Percentiles rank a stretch among this genome's conserved stretches.
Conservation (phyloP, 1,284 basidiomycete genomes). For the Melanopsichium pennsylvanicum region DNA sequence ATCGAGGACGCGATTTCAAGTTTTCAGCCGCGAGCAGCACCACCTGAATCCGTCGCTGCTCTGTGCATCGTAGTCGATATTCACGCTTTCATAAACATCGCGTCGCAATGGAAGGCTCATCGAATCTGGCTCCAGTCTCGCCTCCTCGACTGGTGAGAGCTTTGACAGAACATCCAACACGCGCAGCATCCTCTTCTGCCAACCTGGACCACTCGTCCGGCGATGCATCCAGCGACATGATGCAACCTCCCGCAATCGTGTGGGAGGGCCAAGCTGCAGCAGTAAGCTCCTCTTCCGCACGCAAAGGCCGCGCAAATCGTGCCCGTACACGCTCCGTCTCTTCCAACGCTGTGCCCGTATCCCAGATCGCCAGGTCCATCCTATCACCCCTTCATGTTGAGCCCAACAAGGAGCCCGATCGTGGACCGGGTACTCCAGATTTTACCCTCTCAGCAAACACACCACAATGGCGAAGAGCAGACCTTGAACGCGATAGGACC, state of each 20-base stretch:
- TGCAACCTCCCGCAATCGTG: neutral
- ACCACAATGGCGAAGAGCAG: slow-evolving; percentile 33
- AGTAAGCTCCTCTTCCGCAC: slow-evolving; percentile 24
- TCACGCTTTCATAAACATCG: no score
- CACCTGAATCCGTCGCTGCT: no score
- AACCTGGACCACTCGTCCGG: neutral
- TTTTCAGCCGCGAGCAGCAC: no score
- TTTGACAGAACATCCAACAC: slow-evolving; percentile 12
- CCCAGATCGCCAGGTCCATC: slow-evolving; percentile 17
- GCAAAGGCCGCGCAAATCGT: slow-evolving; percentile 21
- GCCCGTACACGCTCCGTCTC: slow-evolving; percentile 43
- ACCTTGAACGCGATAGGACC: slow-evolving; percentile 27
- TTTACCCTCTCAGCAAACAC: slow-evolving; percentile 36
- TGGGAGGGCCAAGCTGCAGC: slow-evolving; percentile 3
- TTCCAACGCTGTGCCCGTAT: slow-evolving; percentile 31
- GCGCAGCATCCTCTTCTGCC: neutral
- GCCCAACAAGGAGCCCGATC: slow-evolving; percentile 18
- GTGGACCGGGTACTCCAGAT: slow-evolving; percentile 51
- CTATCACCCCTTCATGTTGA: slow-evolving; percentile 16
- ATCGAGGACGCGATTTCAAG: neutral
- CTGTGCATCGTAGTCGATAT: no score
- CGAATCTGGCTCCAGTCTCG: slow-evolving; percentile 7
- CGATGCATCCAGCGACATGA: neutral
- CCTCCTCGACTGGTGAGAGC: slow-evolving; percentile 23
- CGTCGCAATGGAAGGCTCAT: neutral